A percentile compares a stretch with the other conserved stretches of the same genome.
Evolutionary conservation across 176 grass and related monocot species (phyloP).

Genomic region (Elymus sibiricus): DNA sequence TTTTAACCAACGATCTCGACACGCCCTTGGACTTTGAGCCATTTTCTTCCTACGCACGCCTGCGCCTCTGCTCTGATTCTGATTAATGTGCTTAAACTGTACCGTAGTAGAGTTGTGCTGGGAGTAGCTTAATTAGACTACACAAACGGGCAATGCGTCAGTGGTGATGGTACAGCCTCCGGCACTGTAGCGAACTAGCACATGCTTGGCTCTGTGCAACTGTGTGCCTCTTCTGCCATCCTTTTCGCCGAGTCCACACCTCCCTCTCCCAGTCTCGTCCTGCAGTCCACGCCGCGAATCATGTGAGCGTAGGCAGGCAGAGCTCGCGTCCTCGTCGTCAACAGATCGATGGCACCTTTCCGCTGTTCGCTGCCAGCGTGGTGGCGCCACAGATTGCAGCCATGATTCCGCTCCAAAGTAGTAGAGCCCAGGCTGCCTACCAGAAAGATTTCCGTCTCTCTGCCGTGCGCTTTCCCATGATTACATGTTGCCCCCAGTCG

Average conservation of each 20-base stretch:
- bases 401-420: constrained; percentile 33
- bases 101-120: too few species aligned
- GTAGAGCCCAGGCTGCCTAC: not conserved
- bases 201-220: not conserved
- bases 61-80: not conserved
- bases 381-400: constrained; percentile 34
- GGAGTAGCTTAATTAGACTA: too few species aligned
- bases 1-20: not conserved
- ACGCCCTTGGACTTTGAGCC: not conserved
- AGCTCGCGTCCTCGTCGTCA: not conserved
- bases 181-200: not conserved
- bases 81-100: not conserved
- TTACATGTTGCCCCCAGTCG: not conserved
- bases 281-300: not conserved
- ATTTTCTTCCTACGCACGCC: too few species aligned
- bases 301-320: constrained; percentile 23
- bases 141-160: too few species aligned
- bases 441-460: constrained; percentile 10
- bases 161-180: too few species aligned
- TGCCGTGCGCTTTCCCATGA: constrained; percentile 41
- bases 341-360: not conserved
- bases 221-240: not conserved
- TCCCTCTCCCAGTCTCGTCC: not conserved
- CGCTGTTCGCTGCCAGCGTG: not conserved
- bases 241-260: not conserved